Evolutionary conservation across 352 stramenopile genomes (phyloP).

Genomic region (Globisporangium irregulare): DNA sequence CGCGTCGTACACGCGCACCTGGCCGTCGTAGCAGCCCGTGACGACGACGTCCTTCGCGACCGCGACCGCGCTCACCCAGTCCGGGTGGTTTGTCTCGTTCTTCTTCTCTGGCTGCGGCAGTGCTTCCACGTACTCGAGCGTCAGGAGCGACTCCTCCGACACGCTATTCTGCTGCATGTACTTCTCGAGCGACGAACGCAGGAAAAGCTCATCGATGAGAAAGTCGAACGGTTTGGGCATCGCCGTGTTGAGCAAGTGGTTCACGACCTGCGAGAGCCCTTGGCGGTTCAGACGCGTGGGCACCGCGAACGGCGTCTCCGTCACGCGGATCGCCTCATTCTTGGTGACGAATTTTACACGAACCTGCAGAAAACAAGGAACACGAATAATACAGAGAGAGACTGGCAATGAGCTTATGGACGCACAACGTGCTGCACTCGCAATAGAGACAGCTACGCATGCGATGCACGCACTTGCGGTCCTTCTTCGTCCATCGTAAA

Average conservation of each 20-base stretch:
- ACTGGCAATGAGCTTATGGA: not conserved
- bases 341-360: slow-evolving; percentile 91
- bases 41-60: slow-evolving; percentile 48
- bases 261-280: slow-evolving; percentile 87
- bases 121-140: slow-evolving; percentile 88
- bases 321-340: slow-evolving; percentile 83
- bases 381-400: not conserved
- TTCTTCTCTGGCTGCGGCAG: slow-evolving; percentile 70
- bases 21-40: slow-evolving; percentile 85
- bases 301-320: slow-evolving; percentile 87
- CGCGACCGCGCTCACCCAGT: slow-evolving; percentile 85
- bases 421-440: not conserved
- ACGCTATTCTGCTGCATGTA: slow-evolving; percentile 62
- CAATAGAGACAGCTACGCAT: not conserved
- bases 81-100: slow-evolving; percentile 64
- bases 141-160: slow-evolving; percentile 81
- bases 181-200: slow-evolving; percentile 76
- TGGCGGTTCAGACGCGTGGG: slow-evolving; percentile 73
- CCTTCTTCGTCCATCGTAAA: slow-evolving; percentile 35
- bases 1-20: slow-evolving; percentile 75
- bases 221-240: slow-evolving; percentile 84
- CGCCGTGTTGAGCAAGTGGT: slow-evolving; percentile 75
- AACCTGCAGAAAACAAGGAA: slow-evolving; percentile 37
- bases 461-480: slow-evolving; percentile 23
- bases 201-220: slow-evolving; percentile 68